Base-by-base conservation (phyloP, 2,329 filamentous ascomycete genomes). In the Ramichloridium luteum region DNA sequence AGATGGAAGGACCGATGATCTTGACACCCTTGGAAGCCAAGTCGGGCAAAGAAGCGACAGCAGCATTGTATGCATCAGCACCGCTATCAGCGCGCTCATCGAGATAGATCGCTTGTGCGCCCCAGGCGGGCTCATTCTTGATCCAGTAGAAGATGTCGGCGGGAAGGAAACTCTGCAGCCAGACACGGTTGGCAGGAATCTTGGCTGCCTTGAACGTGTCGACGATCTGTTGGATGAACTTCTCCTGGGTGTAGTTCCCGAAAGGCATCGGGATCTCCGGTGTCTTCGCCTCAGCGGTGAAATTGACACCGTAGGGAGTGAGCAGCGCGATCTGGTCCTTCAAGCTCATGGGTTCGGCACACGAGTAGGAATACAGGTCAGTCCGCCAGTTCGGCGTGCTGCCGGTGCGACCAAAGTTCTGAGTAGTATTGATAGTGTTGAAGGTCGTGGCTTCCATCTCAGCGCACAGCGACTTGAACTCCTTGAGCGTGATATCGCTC, bases 371-470 rank as follows among this genome's bases (percentile, higher is more conserved):
- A 31, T 10, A 30, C 8, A 23, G 20, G 27, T 30, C 9, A 12
- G 57, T 79, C 36, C 44, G 61, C 58, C 35, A 72, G 67, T 56
- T 67, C 80, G 3, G 34, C 26, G 5, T 25, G n/a, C 5, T 33
- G 20, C 20, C 20, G 20, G n/a, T 23, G 11, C 38, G 35, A 45
- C 61, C 56, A 36, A 73, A 67, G 57, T 67, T 78, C 42, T 71
- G 67, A 22, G 61, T 53, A 0, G 70, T 58, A 2, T 66, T 80
- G 13, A 67, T 67, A 18, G 73, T 76, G 27, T 59, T 65, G 41
- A 62, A 53, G 46, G 77, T 74, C 49, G 57, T 68, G 30, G 69
- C 69, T 47, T 82, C 77, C 74, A 79, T 80, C 57, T 80, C 80
- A 47, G 68, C 68, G 57, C 77, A 82, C 4, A 82, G 67, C 4